Evolutionary conservation across 2,329 filamentous ascomycete genomes (phyloP), one percentile per base, ranked within the genome.

Genomic region (Claviceps citrina): DNA sequence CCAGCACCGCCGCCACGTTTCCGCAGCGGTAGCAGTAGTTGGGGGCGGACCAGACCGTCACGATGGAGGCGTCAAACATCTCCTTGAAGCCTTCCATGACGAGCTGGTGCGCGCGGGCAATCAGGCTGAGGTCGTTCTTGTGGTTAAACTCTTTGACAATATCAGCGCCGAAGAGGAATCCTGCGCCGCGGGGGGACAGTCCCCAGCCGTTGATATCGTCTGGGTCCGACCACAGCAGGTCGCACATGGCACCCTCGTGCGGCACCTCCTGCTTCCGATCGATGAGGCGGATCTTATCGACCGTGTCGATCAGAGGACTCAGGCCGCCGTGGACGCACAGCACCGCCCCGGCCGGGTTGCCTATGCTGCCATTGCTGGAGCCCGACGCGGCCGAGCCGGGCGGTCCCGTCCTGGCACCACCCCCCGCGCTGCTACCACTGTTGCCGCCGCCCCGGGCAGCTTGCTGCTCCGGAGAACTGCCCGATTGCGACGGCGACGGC

Each of bases 11-110:
- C 1, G 91, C 91, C 10, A 98, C 87, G 53, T 96, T 96, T 40
- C 87, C 87, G 54, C 87, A 95, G 47, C 85, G 77, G 63, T 95
- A 95, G 64, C 87, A 95, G 67, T 95, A 95, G 59, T 95, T 95
- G 1, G 87, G 87, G 8, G 87, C 87, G 1, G 84, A 93, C 89
- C 91, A 98, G n/a, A 98, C 91, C 0, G 91, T 98, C 31, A 96
- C 91, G 47, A 98, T 95, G 36, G 79, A 84, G 12, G 78, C 81
- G 56, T 94, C 85, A 54, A 96, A 98, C 87, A 96, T 96, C 59
- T 96, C 91, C 64, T 96, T 96, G 62, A 95, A 98, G 0, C 91
- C 91, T 59, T 98, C 91, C 91, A 96, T 98, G 47, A 98, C 91
- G 18, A 98, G 76, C 60, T 98, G 91, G 57, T 98, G 91, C 1